Evolutionary conservation across 2,329 filamentous ascomycete genomes (phyloP), one percentile per base, ranked within the genome.

Genomic region (Aspergillus caelatus): DNA sequence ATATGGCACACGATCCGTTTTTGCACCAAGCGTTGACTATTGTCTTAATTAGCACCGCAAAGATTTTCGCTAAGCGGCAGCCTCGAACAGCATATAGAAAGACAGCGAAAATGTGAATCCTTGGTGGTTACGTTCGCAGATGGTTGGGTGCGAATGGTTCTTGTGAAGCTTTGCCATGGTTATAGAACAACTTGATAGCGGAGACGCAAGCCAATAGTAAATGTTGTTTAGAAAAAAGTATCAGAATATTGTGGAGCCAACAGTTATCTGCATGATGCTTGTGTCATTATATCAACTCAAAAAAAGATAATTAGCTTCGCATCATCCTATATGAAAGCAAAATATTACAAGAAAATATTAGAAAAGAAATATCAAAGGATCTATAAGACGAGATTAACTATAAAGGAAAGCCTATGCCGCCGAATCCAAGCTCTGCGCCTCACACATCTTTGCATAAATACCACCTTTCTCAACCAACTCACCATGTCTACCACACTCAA

Each of bases 391-490:
- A 32, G 19, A n/a, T 28, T 9, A 26, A 26, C 1, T 19, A 50
- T 30, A 19, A 30, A 52, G 11, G 19, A 11, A 32, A 52, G 48
- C 10, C 28, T 32, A 52, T 21, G 28, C 48, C 26, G 10, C 23
- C 48, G 28, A 32, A 32, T 52, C 48, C 28, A 52, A 32, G 28
- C 28, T 58, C 71, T 85, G 83, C 5, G 80, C 80, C 57, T 73
- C 73, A 19, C 85, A 83, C 65, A 83, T 74, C 9, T 69, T 71
- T 1, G 76, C 72, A 68, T 82, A 82, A 7, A 73, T 62, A 1
- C 78, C 78, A 7, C 77, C 73, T 19, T 62, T 65, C 7, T 65
- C 65, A 10, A 81, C 58, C 19, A 82, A 65, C 46, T 79, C 69
- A n/a, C 67, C 64, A 62, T 81, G 79, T 0, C 69, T 77, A 5